phyloP scores from a whole-genome alignment of 2,329 filamentous ascomycete species.

The Claviceps sp. region DNA sequence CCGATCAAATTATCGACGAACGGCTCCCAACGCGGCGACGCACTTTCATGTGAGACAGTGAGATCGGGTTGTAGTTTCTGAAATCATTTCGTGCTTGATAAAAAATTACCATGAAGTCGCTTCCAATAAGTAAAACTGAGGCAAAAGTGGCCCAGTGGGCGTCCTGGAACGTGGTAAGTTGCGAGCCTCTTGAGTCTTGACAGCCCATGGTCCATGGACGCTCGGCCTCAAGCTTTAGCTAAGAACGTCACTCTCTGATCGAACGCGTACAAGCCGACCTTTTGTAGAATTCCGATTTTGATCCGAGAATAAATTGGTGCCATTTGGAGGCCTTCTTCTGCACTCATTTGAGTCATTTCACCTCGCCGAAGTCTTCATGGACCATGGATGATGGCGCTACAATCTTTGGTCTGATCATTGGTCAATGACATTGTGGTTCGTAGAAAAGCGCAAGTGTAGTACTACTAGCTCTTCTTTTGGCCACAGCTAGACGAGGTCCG shows the following conservation, averaged over 20 bases:
- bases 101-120: conserved; percentile 96
- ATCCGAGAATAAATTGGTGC: conserved; percentile 98
- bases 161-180: conserved; percentile 81
- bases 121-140: conserved; percentile 99
- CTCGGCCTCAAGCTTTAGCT: conserved; percentile 67
- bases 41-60: conserved; percentile 99
- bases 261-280: conserved; percentile 93
- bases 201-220: conserved; percentile 98
- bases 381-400: too few species aligned
- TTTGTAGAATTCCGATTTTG: conserved; percentile 99
- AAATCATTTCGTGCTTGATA: conserved; percentile 99
- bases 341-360: conserved; percentile 75
- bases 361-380: conserved; percentile 97
- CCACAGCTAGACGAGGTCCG: conserved; percentile 47
- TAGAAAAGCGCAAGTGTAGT: conserved; percentile 68
- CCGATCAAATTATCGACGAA: conserved; percentile 63
- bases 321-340: conserved; percentile 93
- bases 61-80: conserved; percentile 83
- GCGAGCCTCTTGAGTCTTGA: conserved; percentile 83
- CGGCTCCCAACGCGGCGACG: conserved; percentile 93
- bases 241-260: conserved; percentile 91
- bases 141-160: conserved; percentile 80
- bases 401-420: conserved; percentile 87
- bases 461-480: conserved; percentile 77
- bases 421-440: too few species aligned